phyloP scores from a whole-genome alignment of 495 filamentous ascomycete species.

The Xylaria sp. region DNA sequence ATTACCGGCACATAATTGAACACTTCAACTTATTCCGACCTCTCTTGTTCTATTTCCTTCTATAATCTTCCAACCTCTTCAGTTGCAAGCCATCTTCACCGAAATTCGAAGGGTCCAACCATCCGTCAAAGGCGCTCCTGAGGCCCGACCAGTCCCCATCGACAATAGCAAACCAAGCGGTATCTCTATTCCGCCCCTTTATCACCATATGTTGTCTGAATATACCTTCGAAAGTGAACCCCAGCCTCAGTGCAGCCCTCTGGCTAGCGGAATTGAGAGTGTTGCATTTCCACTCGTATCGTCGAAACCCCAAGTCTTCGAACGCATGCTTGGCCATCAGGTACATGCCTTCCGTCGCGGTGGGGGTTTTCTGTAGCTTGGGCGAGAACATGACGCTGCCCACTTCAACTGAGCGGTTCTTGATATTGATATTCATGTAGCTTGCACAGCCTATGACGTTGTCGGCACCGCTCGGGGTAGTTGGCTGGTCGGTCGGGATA shows the following conservation, averaged over 20 bases:
- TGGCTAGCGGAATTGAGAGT: slow-evolving; percentile 54
- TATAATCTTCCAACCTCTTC: slow-evolving; percentile 43
- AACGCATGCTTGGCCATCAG: slow-evolving; percentile 55
- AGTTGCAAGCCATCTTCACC: slow-evolving; percentile 53
- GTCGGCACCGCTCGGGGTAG: neutral
- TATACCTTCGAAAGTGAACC: slow-evolving; percentile 60
- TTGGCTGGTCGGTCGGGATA: slow-evolving; percentile 36
- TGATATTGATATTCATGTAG: slow-evolving; percentile 51
- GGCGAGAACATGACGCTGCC: slow-evolving; percentile 57
- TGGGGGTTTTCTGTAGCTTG: slow-evolving; percentile 54
- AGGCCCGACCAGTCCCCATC: slow-evolving; percentile 57
- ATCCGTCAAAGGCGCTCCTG: slow-evolving; percentile 52
- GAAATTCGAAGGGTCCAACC: slow-evolving; percentile 58
- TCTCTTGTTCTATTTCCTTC: slow-evolving; percentile 3
- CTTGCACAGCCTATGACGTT: slow-evolving; percentile 50
- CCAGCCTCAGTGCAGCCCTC: slow-evolving; percentile 58
- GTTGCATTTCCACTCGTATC: slow-evolving; percentile 68
- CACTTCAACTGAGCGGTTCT: slow-evolving; percentile 55
- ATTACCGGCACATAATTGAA: neutral
- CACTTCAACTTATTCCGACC: neutral
- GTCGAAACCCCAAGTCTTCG: slow-evolving; percentile 57
- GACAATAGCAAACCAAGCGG: slow-evolving; percentile 61
- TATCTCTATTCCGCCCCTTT: slow-evolving; percentile 63
- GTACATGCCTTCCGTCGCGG: slow-evolving; percentile 60
- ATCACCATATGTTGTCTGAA: slow-evolving; percentile 65